Evolutionary conservation across 108 stramenopile genomes (phyloP), one percentile per base, ranked within the genome.

Genomic region (Pseudonitzschia multiseries): DNA sequence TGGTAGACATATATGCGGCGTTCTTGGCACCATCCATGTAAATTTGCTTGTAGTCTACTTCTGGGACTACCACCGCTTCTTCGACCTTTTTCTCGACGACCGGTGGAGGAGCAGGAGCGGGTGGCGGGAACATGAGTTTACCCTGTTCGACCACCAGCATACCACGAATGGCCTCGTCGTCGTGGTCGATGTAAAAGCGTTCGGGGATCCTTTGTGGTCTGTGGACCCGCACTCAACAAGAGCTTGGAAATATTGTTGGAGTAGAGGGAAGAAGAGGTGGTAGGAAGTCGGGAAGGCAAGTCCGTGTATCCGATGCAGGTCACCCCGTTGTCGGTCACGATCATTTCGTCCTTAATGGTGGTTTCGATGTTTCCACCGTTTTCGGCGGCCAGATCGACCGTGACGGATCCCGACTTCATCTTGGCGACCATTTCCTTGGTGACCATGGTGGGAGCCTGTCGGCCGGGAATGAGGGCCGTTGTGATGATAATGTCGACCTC

Each of bases 401-500:
- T 97, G 12, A 99, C 98, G 71, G 86, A 86, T 20, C 99, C 99
- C 28, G 84, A 73, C 63, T 97, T 97, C 97, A 99, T 98, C 59
- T 84, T 89, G 29, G 89, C 82, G 36, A 99, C 95, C 98, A 99
- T 99, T 67, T 97, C 96, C 80, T 96, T 95, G 48, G 95, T 98
- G 78, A 99, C 96, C 89, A 99, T 95, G 33, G 86, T 67, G 1
- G 99, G 99, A 40, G 99, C 99, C 48, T 82, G 67, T 51, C 92
- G 90, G 36, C 99, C 99, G 21, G 99, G 99, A 78, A 99, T 99
- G 46, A 96, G 83, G 17, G 99, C 99, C 4, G 99, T 99, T n/a
- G 97, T 98, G 73, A 99, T 97, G 71, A 99, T 75, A 71, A 99
- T 91, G 80, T 99, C 99, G 22, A 98, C 92, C 27, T 97, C 96